Percentiles rank a stretch among this genome's conserved stretches.
Conservation (phyloP, 257 asterid species). For the Jasminum sambac region DNA sequence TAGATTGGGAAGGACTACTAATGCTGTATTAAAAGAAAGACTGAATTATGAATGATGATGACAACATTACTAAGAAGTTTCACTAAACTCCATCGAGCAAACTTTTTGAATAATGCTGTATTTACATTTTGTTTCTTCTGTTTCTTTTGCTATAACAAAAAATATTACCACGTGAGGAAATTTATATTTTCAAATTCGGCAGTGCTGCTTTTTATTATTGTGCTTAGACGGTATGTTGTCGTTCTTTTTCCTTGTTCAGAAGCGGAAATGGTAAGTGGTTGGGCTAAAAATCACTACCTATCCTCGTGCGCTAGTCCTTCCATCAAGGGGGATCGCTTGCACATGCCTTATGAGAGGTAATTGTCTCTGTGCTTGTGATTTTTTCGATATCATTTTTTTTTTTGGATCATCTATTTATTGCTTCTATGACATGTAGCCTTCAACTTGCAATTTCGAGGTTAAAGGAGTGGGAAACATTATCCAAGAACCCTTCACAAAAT, state of each 20-base stretch:
- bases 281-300: slow-evolving; percentile 95
- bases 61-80: neutral
- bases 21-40: too few species aligned
- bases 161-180: slow-evolving; percentile 7
- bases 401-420: slow-evolving; percentile 19
- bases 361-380: slow-evolving; percentile 29
- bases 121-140: neutral
- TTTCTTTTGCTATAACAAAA: neutral
- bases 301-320: slow-evolving; percentile 67
- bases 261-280: slow-evolving; percentile 89
- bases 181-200: neutral
- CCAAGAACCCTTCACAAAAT: slow-evolving; percentile 84
- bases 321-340: slow-evolving; percentile 71
- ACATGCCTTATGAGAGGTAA: slow-evolving; percentile 86
- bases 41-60: slow-evolving; percentile 1
- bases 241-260: slow-evolving; percentile 44
- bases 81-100: neutral
- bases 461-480: slow-evolving; percentile 68
- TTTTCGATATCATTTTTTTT: slow-evolving; percentile 17
- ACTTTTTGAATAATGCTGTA: slow-evolving; percentile 2
- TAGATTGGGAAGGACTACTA: too few species aligned
- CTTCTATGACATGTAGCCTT: slow-evolving; percentile 51
- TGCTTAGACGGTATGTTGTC: slow-evolving; percentile 11
- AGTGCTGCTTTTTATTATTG: neutral
- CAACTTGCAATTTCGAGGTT: slow-evolving; percentile 83